These are phyloP conservation scores for Pichia sp. DNA, from an alignment of 1,139 yeast genomes.

Conservation along the genomic window DNA sequence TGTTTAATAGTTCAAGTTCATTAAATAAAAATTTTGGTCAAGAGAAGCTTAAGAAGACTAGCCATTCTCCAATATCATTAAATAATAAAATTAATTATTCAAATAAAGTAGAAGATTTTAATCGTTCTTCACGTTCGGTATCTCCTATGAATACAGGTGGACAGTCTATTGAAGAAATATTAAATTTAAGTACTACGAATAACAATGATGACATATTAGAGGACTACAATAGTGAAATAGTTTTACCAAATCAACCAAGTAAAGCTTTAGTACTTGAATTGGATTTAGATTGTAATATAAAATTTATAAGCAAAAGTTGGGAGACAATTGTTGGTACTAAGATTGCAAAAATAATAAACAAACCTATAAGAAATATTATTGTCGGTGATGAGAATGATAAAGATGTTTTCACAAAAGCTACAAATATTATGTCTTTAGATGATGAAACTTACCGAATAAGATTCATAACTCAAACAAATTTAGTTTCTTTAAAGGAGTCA, in stretches of 20 bases:
- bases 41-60: not conserved
- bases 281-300: constrained; percentile 71
- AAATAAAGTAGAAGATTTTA: not conserved
- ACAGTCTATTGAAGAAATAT: not conserved
- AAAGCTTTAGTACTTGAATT: constrained; percentile 85
- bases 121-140: constrained; percentile 9
- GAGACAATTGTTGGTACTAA: constrained; percentile 64
- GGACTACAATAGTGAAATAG: not conserved
- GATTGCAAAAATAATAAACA: constrained; percentile 45
- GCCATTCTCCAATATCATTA: not conserved
- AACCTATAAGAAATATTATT: constrained; percentile 59
- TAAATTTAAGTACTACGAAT: not conserved
- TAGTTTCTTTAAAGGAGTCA: constrained; percentile 23
- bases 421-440: constrained; percentile 62
- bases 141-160: constrained; percentile 10
- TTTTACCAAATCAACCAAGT: constrained; percentile 34
- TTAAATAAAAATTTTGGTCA: not conserved
- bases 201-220: not conserved
- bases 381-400: constrained; percentile 62
- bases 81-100: not conserved
- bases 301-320: constrained; percentile 74
- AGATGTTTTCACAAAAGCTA: constrained; percentile 63
- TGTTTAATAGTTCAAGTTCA: constrained; percentile 1
- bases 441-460: constrained; percentile 74
- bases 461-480: constrained; percentile 51